A percentile compares a stretch with the other conserved stretches of the same genome.
Conservation (phyloP, 345 rosid genomes). For the Euphorbia tirucalli region DNA sequence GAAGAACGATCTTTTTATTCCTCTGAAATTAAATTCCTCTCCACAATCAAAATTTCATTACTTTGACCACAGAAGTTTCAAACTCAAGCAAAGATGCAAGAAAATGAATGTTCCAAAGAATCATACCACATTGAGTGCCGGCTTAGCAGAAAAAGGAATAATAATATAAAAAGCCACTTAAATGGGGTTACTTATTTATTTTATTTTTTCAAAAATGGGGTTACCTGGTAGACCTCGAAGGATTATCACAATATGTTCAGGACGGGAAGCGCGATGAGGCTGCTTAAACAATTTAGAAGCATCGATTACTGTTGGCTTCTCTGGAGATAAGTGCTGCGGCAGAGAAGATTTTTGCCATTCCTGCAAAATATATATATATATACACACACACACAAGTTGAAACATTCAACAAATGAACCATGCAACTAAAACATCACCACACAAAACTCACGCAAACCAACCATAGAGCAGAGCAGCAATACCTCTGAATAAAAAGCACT, state of each 20-base stretch:
- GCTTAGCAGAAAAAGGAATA: background rate
- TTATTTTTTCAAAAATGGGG: too few species aligned
- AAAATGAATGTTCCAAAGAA: background rate
- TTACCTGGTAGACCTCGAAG: constrained; percentile 94
- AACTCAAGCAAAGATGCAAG: background rate
- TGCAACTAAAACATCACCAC: background rate
- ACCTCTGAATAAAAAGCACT: constrained; percentile 34
- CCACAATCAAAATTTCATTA: background rate
- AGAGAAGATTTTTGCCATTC: constrained; percentile 36
- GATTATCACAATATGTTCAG: constrained; percentile 78
- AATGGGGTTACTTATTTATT: constrained; percentile 36
- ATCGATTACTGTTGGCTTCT: constrained; percentile 57
- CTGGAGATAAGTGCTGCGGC: constrained; percentile 37
- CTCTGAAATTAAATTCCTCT: background rate
- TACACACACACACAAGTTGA: too few species aligned
- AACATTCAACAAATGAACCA: background rate
- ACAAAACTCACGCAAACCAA: constrained; percentile 8
- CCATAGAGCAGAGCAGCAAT: constrained; percentile 2
- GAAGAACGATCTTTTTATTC: background rate
- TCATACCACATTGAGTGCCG: background rate
- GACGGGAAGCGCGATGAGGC: constrained; percentile 68
- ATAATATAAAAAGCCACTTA: background rate
- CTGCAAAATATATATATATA: constrained; percentile 22
- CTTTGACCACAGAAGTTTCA: background rate
- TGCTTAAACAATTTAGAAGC: constrained; percentile 65